Evolutionary conservation across 208 protist genomes (phyloP), one percentile per base, ranked within the genome.

Genomic region (Leishmania major): DNA sequence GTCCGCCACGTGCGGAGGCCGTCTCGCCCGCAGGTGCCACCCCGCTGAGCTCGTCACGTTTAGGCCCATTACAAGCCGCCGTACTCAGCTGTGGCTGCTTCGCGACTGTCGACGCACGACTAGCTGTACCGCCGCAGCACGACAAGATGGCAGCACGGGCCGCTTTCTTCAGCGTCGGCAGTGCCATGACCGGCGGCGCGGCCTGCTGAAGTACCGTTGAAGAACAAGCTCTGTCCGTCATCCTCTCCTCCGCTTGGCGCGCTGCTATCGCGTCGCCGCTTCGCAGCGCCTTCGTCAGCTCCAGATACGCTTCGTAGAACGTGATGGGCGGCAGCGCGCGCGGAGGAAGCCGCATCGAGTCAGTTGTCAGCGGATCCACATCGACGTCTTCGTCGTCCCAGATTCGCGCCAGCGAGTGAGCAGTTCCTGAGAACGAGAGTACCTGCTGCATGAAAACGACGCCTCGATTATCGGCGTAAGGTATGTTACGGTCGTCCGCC

Each of bases 341-440:
- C 10, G 40, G 35, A 17, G 28, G n/a, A 60, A 49, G 67, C 10
- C 6, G 1, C 47, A 72, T 35, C 4, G 51, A 3, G 59, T 85
- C 85, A 47, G 71, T 80, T 66, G 74, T 71, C 73, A 28, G 78
- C 1, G 73, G 69, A 66, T 89, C 86, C 28, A 80, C 70, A n/a
- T 85, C 78, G 8, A 87, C 25, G 55, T 80, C 80, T 62, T 82
- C 74, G 37, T 87, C 78, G 57, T 83, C 78, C 73, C 83, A 77
- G 57, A 83, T 72, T 57, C 78, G 71, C 2, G 64, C 66, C 2
- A 76, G 22, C 1, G 72, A 74, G 57, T 47, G 51, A 7, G 47
- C 49, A 40, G 78, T 86, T 22, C 47, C 83, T 13, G 83, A 77
- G 55, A 83, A 80, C 0, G 83, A 86, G 45, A 83, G 73, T 19